Conservation (phyloP, 2,329 filamentous ascomycete species). For the Metarhizium robertsii region DNA sequence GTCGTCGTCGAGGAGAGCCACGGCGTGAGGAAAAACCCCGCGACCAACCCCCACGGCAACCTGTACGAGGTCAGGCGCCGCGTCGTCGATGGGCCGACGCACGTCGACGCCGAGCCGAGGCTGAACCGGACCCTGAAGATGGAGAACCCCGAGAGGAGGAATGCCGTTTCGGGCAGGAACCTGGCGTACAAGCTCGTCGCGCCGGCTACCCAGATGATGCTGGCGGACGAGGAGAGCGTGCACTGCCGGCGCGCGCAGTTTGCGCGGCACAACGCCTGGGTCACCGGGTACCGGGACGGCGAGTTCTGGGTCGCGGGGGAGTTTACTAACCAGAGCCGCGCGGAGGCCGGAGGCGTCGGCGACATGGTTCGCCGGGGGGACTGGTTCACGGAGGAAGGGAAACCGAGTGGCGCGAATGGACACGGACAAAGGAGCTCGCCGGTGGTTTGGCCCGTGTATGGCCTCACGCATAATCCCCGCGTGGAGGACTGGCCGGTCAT, state of each 20-base stretch:
- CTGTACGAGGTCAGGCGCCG: conserved; percentile 46
- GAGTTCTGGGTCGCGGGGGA: conserved; percentile 42
- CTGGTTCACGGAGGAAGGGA: conserved; percentile 29
- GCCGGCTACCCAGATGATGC: conserved; percentile 34
- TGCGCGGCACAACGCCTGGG: conserved; percentile 37
- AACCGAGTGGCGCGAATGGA: conserved; percentile 7
- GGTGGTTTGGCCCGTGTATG: conserved; percentile 39
- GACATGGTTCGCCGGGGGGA: conserved; percentile 38
- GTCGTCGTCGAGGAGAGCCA: conserved; percentile 33
- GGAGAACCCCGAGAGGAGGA: conserved; percentile 35
- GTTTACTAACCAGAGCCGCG: conserved; percentile 38
- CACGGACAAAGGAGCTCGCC: conserved; percentile 18
- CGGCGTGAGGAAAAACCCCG: conserved; percentile 29
- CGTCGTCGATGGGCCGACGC: conserved; percentile 33
- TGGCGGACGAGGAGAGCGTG: conserved; percentile 35
- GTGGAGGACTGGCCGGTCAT: conserved; percentile 23
- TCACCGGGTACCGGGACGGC: conserved; percentile 38
- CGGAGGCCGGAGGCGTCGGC: conserved; percentile 33
- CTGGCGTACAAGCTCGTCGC: conserved; percentile 41
- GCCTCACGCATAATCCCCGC: conserved; percentile 44
- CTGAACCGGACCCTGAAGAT: conserved; percentile 42
- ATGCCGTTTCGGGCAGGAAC: conserved; percentile 37
- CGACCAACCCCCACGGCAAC: conserved; percentile 53
- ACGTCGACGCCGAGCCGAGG: conserved; percentile 42
- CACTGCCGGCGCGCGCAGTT: conserved; percentile 33